Percentiles rank a stretch among this genome's conserved stretches.
phyloP scores from a whole-genome alignment of 148 eudicot species.

The Mesembryanthemum crystallinum region DNA sequence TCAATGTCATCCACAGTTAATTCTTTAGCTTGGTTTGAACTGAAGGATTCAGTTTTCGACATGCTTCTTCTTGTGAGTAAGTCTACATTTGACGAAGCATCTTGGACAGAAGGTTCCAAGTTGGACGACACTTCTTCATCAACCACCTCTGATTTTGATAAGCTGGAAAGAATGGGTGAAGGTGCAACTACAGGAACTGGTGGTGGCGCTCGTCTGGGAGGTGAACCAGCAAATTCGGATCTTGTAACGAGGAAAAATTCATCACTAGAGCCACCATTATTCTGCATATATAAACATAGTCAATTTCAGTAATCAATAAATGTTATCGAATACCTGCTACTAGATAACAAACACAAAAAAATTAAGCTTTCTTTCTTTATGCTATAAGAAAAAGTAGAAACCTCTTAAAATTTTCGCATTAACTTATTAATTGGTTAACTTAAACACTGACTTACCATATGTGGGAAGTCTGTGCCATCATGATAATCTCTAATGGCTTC shows the following conservation, averaged over 20 bases:
- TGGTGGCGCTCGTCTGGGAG: conserved; percentile 86
- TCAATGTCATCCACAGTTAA: conserved; percentile 92
- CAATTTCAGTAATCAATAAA: conserved; percentile 15
- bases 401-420: neutral
- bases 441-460: conserved; percentile 51
- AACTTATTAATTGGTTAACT: neutral
- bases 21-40: conserved; percentile 63
- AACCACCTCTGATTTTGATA: conserved; percentile 53
- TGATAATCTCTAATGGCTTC: conserved; percentile 98
- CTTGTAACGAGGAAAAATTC: conserved; percentile 85
- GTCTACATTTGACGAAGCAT: conserved; percentile 25
- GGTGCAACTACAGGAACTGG: conserved; percentile 48
- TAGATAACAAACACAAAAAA: neutral
- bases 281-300: conserved; percentile 39
- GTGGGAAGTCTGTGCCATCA: conserved; percentile 72
- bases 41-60: conserved; percentile 58
- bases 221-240: conserved; percentile 83
- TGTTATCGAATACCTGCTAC: neutral
- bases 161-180: conserved; percentile 50
- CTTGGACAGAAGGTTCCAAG: conserved; percentile 32
- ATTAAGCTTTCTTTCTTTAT: neutral
- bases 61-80: conserved; percentile 51
- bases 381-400: neutral
- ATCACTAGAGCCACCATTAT: conserved; percentile 65
- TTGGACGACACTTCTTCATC: conserved; percentile 45